phyloP scores from a whole-genome alignment of 129 eudicot species.

The Smallanthus sonchifolius region DNA sequence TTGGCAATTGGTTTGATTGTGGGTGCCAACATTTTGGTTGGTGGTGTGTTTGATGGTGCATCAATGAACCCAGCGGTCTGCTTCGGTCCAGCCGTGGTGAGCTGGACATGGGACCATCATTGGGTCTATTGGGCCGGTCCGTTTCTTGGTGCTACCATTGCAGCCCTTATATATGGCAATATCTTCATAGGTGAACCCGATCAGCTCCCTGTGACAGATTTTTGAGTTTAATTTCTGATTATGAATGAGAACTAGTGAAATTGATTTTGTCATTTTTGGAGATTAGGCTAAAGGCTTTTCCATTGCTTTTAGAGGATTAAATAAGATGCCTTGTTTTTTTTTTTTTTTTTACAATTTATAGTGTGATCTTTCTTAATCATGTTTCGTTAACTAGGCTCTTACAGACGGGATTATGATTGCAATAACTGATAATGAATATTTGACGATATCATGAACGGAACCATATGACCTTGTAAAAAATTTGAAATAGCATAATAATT shows the following conservation, averaged over 20 bases:
- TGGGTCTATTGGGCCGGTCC: constrained; percentile 77
- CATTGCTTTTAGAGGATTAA: constrained; percentile 6
- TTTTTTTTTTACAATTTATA: not conserved
- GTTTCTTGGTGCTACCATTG: constrained; percentile 50
- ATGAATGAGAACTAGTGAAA: not conserved
- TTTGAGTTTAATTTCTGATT: not conserved
- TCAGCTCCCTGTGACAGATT: constrained; percentile 47
- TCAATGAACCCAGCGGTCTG: constrained; percentile 72
- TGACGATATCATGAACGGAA: not conserved
- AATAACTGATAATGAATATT: not conserved
- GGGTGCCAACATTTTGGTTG: constrained; percentile 68
- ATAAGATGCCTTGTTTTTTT: constrained; percentile 1
- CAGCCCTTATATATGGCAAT: constrained; percentile 49
- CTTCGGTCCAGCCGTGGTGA: constrained; percentile 68
- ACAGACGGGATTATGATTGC: not conserved
- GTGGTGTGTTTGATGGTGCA: constrained; percentile 68
- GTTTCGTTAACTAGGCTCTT: not conserved
- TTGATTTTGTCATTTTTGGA: not conserved
- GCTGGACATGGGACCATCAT: constrained; percentile 54
- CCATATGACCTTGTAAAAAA: not conserved
- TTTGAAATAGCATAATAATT: too few species aligned
- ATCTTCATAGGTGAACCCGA: constrained; percentile 40
- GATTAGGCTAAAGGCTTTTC: not conserved
- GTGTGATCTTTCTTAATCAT: not conserved
- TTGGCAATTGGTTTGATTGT: constrained; percentile 66